Percentiles rank a stretch among this genome's conserved stretches.
Evolutionary conservation across 2,329 filamentous ascomycete species (phyloP).

Genomic region (Xylaria sp.): DNA sequence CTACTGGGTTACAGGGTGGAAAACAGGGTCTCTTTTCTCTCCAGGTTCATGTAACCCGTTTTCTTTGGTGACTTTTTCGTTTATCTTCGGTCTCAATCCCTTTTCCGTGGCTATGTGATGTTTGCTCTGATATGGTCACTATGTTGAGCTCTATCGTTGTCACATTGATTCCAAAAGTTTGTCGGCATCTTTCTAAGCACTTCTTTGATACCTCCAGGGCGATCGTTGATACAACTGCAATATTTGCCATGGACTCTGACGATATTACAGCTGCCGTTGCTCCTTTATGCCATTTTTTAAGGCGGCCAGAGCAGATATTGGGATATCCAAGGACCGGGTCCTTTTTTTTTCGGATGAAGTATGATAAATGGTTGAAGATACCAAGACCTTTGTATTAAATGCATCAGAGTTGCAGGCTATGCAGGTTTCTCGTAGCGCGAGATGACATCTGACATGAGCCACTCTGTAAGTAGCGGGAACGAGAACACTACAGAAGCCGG

Average conservation of each 20-base stretch:
- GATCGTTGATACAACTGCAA: constrained; percentile 40
- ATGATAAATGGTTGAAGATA: constrained; percentile 20
- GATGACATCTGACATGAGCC: constrained; percentile 17
- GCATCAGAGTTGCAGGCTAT: constrained; percentile 18
- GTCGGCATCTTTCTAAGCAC: constrained; percentile 39
- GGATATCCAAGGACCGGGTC: constrained; percentile 21
- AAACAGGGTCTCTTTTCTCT: constrained; percentile 28
- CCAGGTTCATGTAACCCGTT: constrained; percentile 32
- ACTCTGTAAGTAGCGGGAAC: constrained; percentile 17
- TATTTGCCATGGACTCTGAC: constrained; percentile 38
- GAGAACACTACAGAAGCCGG: constrained; percentile 9
- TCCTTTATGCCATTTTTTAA: constrained; percentile 17
- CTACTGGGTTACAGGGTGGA: constrained; percentile 21
- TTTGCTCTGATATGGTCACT: constrained; percentile 31
- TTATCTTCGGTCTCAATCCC: constrained; percentile 35
- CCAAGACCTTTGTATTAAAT: constrained; percentile 26
- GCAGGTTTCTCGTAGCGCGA: constrained; percentile 21
- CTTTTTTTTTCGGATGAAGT: constrained; percentile 13
- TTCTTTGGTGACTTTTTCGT: constrained; percentile 37
- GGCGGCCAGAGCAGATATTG: constrained; percentile 21
- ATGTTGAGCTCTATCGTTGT: constrained; percentile 31
- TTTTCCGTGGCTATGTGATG: constrained; percentile 39
- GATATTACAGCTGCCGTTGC: constrained; percentile 35
- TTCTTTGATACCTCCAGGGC: constrained; percentile 44
- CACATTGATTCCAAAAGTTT: constrained; percentile 39